Evolutionary conservation across 257 asterid species (phyloP), one percentile per base, ranked within the genome.

Genomic region (Paulownia fortunei): DNA sequence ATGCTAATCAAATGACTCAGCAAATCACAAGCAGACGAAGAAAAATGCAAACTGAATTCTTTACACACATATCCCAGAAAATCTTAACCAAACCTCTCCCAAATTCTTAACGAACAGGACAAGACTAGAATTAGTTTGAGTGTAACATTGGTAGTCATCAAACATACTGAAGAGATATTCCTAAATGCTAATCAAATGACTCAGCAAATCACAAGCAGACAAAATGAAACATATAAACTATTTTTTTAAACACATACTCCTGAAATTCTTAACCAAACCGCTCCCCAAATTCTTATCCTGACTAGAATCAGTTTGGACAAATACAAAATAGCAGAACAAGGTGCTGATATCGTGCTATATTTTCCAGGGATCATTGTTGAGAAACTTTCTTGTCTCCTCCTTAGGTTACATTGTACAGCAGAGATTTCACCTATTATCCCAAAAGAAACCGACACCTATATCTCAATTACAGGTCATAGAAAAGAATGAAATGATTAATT

Each of bases 261-360:
- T 6, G 59, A 52, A 36, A 39, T 41, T 73, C 34, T 23, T 8
- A 68, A 5, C 49, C 54, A 60, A 79, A 71, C 5, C 21, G 63
- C 82, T 52, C n/a, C 37, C 1, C 24, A 15, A 8, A 12, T 61
- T 71, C 27, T 16, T 18, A 62, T 0, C 11, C 2, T 32, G 44
- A 39, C 59, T 16, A 32, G 13, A 37, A n/a, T 15, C 18, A 23
- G 6, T 62, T 10, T 54, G 54, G 54, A 54, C 36, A 49, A 60
- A 42, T 32, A 32, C 6, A 70, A 58, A 51, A 76, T 62, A 76
- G 44, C 66, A 49, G 27, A 68, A 39, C 34, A 36, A 32, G 67
- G 51, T 49, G 37, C 55, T 36, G 72, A 34, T 19, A 70, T 34
- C 47, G 59, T n/a, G 69, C 49, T n/a, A 47, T 23, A 78, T 47